Evolutionary conservation across 495 filamentous ascomycete genomes (phyloP), one percentile per base, ranked within the genome.

Genomic region (Schizothecium vesticola): DNA sequence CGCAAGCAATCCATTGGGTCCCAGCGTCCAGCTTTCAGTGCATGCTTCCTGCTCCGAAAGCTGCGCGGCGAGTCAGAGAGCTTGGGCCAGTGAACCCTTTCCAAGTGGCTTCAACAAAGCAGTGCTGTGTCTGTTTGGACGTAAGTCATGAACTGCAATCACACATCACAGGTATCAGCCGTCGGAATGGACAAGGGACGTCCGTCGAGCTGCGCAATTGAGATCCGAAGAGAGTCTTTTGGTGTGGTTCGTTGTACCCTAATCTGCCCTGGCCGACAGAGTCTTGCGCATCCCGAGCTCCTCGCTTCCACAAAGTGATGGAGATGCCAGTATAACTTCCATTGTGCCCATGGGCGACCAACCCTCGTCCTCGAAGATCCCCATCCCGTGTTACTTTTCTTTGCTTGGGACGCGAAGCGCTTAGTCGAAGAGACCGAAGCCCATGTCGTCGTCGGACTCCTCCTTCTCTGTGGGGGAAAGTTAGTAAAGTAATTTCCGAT

Each of bases 371-470:
- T 72, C 72, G 73, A 69, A 74, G 70, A 70, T 56, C 66, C 65
- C 76, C 71, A 71, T 55, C 55, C 59, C 60, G 64, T 36, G 36
- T 63, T 58, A 29, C 56, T 13, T 36, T 61, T 19, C 57, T 61
- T 68, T 62, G 65, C 8, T 61, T 23, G 24, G 60, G 59, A 62
- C 29, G 29, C 51, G 33, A 65, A 60, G 33, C 66, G 78, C 71
- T 88, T 92, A 97, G 86, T 97, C 94, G 90, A 98, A 98, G 69
- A 99, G 93, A 90, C 95, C 95, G 87, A 99, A 97, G 78, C 95
- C 95, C 95, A 99, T 99, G 80, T 99, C 95, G 80, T 99, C 95
- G 83, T 99, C 95, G 79, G 95, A 98, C 88, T 98, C 95, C 83
- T 90, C 84, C 82, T 84, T 86, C 78, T 83, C 84, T 86, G 71